Evolutionary conservation across 1,139 yeast species (phyloP), one percentile per base, ranked within the genome.

Genomic region (Hansenula sp.): DNA sequence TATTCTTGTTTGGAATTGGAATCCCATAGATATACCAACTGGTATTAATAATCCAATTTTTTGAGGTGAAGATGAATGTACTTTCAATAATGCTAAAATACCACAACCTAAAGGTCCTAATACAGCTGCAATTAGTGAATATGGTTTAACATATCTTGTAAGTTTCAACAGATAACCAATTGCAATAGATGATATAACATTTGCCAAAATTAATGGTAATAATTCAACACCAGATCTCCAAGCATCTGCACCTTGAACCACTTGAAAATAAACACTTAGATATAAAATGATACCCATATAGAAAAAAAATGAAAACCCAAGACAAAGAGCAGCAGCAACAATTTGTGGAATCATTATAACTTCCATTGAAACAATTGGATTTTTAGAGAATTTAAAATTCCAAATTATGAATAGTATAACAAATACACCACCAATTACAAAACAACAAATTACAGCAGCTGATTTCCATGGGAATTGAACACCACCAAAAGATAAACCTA

Each of bases 201-300:
- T 73, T 1, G 81, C 59, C 28, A 80, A 56, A 30, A 79, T 68
- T 49, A 70, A 50, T 2, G 86, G 82, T 28, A 81, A 59, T 46
- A 78, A 55, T 46, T 74, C 73, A 32, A 79, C 62, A 24, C 87
- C 85, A 2, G 86, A 75, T 44, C 69, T 66, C 66, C 75, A 71
- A 2, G 87, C 75, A 18, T 11, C 12, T 17, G 13, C 17, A 7
- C 35, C 35, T 3, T 5, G n/a, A 25, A 33, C 35, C 12, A 77
- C 73, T 57, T 80, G 85, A 59, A 78, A 78, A 53, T 73, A 79
- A 19, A 77, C 64, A 6, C 82, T 69, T 36, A 77, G 55, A 50
- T 69, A 79, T 17, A 72, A 66, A 18, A 68, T 52, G 17, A 57
- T 47, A 10, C 68, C 54, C 66, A 79, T 66, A 56, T 76, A 76